phyloP scores from a whole-genome alignment of 441 rosid species.

The Pelargonium cotyledonis region DNA sequence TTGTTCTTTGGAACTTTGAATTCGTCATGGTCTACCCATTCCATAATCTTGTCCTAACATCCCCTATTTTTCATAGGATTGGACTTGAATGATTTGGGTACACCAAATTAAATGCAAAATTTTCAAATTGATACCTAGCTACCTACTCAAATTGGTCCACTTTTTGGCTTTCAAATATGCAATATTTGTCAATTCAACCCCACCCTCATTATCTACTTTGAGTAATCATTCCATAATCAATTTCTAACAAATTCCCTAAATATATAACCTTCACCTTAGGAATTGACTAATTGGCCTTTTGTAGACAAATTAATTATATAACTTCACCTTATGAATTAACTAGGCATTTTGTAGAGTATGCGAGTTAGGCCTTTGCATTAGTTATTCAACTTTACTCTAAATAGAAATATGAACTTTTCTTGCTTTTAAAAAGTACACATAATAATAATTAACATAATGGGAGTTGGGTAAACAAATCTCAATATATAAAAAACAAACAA shows the following conservation, averaged over 20 bases:
- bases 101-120: not conserved
- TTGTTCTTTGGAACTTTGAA: too few relatives aligned
- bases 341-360: too few relatives aligned
- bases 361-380: too few relatives aligned
- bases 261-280: not conserved
- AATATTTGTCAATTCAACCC: not conserved
- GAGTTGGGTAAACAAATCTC: too few relatives aligned
- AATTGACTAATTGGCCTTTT: not conserved
- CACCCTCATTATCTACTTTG: not conserved
- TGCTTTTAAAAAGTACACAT: too few relatives aligned
- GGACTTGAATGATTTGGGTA: not conserved
- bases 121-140: not conserved
- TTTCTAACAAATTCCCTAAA: too few relatives aligned
- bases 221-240: not conserved
- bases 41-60: not conserved
- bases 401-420: too few relatives aligned
- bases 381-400: too few relatives aligned
- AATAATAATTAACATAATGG: too few relatives aligned
- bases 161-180: not conserved
- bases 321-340: too few relatives aligned
- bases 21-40: too few relatives aligned
- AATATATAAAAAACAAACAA: too few relatives aligned
- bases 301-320: not conserved
- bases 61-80: not conserved
- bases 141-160: not conserved